phyloP scores from a whole-genome alignment of 2,329 filamentous ascomycete species.

The Thelonectria discophora region DNA sequence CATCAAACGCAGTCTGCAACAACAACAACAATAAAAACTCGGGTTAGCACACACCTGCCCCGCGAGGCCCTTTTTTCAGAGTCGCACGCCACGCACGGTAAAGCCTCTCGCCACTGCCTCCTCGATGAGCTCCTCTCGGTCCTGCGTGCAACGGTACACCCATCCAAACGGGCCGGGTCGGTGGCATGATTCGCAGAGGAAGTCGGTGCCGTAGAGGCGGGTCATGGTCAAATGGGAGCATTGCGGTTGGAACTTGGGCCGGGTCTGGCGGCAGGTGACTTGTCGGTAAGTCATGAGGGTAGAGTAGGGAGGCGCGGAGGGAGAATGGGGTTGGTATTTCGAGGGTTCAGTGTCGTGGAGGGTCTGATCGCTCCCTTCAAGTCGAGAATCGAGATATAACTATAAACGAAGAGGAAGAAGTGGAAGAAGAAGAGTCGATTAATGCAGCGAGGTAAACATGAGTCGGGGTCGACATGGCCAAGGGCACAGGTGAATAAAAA shows the following conservation, averaged over 20 bases:
- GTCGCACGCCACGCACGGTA: not conserved
- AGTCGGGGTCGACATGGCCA: not conserved
- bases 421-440: not conserved
- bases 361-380: not conserved
- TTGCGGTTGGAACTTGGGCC: conserved; percentile 42
- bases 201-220: conserved; percentile 64
- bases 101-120: conserved; percentile 39
- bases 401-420: not conserved
- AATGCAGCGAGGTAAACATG: not conserved
- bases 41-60: conserved; percentile 13
- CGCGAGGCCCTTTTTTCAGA: not conserved
- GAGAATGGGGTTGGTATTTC: not conserved
- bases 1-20: conserved; percentile 48
- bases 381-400: not conserved
- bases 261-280: conserved; percentile 19
- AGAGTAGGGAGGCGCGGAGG: not conserved
- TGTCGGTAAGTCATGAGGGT: conserved; percentile 30
- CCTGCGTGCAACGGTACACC: conserved; percentile 78
- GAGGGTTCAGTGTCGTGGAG: not conserved
- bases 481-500: not conserved
- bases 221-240: conserved; percentile 77
- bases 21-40: too few species aligned
- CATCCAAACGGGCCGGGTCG: conserved; percentile 69
- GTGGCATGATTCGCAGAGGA: conserved; percentile 67
- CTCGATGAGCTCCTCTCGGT: conserved; percentile 58